These are phyloP conservation scores for Pseudozyma flocculosa DNA, from an alignment of 1,284 basidiomycete species.

Conservation along the genomic window DNA sequence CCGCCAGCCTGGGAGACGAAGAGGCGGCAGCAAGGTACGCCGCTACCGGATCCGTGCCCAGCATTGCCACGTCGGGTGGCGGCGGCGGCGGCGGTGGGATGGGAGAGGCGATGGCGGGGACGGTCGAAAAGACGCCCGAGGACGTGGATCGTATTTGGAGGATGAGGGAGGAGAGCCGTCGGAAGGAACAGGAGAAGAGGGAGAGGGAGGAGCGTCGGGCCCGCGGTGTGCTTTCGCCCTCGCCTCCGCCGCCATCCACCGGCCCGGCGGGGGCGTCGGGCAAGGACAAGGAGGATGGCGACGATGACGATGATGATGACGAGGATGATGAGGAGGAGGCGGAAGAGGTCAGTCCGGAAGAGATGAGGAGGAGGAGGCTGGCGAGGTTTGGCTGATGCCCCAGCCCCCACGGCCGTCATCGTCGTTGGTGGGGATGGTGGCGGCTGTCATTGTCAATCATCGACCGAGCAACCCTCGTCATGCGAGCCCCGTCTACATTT, in stretches of 20 bases:
- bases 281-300: not conserved
- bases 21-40: conserved; percentile 17
- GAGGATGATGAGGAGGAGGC: conserved; percentile 39
- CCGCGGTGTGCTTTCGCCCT: too few species aligned
- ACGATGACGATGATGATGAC: conserved; percentile 19
- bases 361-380: conserved; percentile 38
- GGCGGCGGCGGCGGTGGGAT: too few species aligned
- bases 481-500: too few species aligned
- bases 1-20: conserved; percentile 39
- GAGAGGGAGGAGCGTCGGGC: conserved; percentile 22
- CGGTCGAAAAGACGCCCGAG: conserved; percentile 31
- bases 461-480: too few species aligned
- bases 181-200: conserved; percentile 28
- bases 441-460: too few species aligned
- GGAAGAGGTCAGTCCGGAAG: conserved; percentile 40
- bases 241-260: conserved; percentile 2
- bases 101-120: too few species aligned
- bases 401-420: too few species aligned
- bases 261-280: too few species aligned
- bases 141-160: conserved; percentile 41
- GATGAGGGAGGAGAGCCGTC: conserved; percentile 39
- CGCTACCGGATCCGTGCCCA: conserved; percentile 1
- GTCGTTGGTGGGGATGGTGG: too few species aligned
- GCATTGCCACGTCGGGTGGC: too few species aligned
- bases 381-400: conserved; percentile 23